Evolutionary conservation across 2,329 filamentous ascomycete species (phyloP), one percentile per base, ranked within the genome.

Genomic region (Arachnomyces sp.): DNA sequence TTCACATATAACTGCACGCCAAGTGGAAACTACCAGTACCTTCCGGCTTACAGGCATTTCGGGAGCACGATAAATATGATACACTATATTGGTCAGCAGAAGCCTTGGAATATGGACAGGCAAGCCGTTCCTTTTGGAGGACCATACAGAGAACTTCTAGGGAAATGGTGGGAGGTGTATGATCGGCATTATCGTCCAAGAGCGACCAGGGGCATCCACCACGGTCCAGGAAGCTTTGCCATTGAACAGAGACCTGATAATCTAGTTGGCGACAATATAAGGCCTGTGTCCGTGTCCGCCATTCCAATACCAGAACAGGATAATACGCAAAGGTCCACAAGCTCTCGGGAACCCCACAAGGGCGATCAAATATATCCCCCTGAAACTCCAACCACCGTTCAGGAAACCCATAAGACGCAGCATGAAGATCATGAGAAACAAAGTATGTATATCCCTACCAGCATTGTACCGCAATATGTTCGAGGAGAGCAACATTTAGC

Each of bases 1-100:
- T 98, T 98, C 66, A 83, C 82, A 37, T 98, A 96, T 72, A 98
- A 98, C 62, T 92, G 92, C 63, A 98, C 92, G 0, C 92, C 92
- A 1, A 95, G 86, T 47, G 89, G 84, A 16, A 88, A 95, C 61
- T 98, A 98, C 68, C 92, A 98, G 67, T 98, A 96, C 65, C 75
- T 95, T 41, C 92, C 92, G 9, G 92, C 92, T 38, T 98, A 94
- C 65, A 79, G 81, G 49, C 87, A 96, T 70, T 94, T 93, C 62
- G 86, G 93, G 65, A 84, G 84, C 35, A 84, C 79, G 52, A 94
- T 98, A 54, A 89, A 76, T 57, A 77, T 93, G 69, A 82, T 94
- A 17, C 92, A 98, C 66, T 98, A 95, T 63, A 96, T 98, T 54
- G 92, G 92, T 31, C 67, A 80, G 43, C 75, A 86, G 41, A 98